Evolutionary conservation across 139 green algal genomes (phyloP).

Genomic region (Picochlorum sp.): DNA sequence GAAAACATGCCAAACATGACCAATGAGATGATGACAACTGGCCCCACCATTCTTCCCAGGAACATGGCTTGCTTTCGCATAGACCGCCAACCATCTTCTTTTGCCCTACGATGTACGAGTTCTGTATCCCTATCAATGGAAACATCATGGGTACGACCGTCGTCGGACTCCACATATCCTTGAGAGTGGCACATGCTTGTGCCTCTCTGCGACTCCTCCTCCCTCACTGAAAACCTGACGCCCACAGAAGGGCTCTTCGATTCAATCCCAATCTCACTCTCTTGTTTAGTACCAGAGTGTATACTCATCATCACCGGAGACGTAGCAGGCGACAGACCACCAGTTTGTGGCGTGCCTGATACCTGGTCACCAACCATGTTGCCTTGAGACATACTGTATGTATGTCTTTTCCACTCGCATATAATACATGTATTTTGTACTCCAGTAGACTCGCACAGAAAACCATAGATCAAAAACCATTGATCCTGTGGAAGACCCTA

Average conservation of each 20-base stretch:
- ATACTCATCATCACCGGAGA: not conserved
- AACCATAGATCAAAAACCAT: too few relatives aligned
- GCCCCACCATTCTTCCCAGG: not conserved
- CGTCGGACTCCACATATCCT: not conserved
- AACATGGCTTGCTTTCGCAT: not conserved
- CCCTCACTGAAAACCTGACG: not conserved
- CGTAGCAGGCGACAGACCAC: too few relatives aligned
- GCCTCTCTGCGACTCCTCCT: not conserved
- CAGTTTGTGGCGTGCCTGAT: too few relatives aligned
- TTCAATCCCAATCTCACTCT: not conserved
- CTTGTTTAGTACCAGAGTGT: too few relatives aligned
- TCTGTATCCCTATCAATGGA: not conserved
- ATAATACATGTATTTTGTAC: too few relatives aligned
- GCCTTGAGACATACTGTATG: too few relatives aligned
- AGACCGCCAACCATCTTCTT: not conserved
- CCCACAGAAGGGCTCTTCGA: not conserved
- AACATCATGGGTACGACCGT: not conserved
- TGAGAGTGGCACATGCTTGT: not conserved
- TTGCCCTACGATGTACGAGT: not conserved
- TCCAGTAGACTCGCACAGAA: too few relatives aligned
- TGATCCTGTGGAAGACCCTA: too few relatives aligned
- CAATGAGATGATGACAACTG: not conserved
- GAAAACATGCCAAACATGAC: conserved; percentile 7
- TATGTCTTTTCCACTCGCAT: too few relatives aligned
- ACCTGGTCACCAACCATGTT: too few relatives aligned